Base-by-base conservation (phyloP, 352 stramenopile species). In the Globisporangium radiosum region DNA sequence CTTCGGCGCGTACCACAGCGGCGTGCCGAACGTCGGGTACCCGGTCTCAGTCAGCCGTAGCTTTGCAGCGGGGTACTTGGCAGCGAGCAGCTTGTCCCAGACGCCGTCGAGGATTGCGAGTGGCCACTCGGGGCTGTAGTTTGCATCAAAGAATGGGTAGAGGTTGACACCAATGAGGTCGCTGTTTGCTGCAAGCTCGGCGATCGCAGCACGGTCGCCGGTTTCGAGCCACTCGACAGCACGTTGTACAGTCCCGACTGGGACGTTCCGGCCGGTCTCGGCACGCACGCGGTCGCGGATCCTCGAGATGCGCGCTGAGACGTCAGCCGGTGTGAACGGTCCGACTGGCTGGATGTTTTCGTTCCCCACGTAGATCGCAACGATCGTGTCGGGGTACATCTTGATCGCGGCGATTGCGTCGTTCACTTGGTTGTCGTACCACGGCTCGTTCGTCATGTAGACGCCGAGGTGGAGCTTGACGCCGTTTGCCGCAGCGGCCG, bases 161-260 rank as follows among this genome's bases (percentile, higher is more conserved):
- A 89, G 86, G 57, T 90, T 92, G 45, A 94, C 85, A 14, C 82
- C 82, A 8, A 91, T 54, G 62, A 94, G 88, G 60, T 94, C 85
- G 43, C 70, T 82, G 25, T 64, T 73, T 7, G 19, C 57, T 11
- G 76, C 78, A 0, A 94, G 65, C 19, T 63, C 66, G 1, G 71
- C 51, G 66, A 92, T 92, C 4, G 67, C 66, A 0, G 49, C 42
- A 7, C 65, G 67, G 1, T 64, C 65, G 11, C 45, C 60, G 0
- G 49, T 17, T 5, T 76, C 62, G 17, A 85, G 62, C 75, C 77
- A 94, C 58, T 94, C 82, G 11, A 75, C 72, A 6, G 72, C 67
- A 5, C 78, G 76, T 62, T 94, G 85, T 6, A 88, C 79, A 0
- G 85, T 94, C 5, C 82, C 85, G n/a, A 90, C 68, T 7, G 71